Base-by-base conservation (phyloP, 352 stramenopile species). In the Globisporangium cylindrosporum region DNA sequence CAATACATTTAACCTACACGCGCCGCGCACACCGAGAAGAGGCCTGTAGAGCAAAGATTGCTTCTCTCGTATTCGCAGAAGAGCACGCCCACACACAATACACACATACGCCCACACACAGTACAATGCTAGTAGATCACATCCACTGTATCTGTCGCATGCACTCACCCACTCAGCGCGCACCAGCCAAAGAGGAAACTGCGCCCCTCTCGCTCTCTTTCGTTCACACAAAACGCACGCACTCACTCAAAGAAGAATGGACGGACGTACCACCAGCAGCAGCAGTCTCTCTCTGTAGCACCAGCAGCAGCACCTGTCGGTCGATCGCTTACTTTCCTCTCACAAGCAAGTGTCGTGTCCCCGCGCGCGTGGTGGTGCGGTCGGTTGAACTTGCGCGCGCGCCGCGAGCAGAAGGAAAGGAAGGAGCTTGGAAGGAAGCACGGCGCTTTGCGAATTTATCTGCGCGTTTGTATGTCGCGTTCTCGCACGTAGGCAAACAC, bases 401-500 rank as follows among this genome's bases (percentile, higher is more conserved):
- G 59, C 59, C 36, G 41, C 36, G 59, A 43, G 24, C 59, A 15
- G 59, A 56, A 51, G 43, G 43, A 51, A 51, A 51, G 56, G 32
- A 46, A 60, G 25, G 32, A 10, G 12, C 32, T 38, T 38, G 32
- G 53, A 59, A 32, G 54, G 29, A 38, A 22, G 29, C 27, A 48
- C 56, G 56, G 56, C 56, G 56, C 56, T 62, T 25, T 62, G 56
- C 56, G 36, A 38, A n/a, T 38, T 62, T 62, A 48, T 62, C 29
- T 62, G 56, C 56, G 56, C 56, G 56, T 62, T 62, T 62, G 56
- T 62, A 62, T 62, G 56, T 62, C 29, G 56, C 56, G 55, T 60
- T 60, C 55, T 60, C 55, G 55, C 55, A 46, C 34, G 15, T 15
- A 34, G 20, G 27, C 20, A 59, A 59, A 41, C 32, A 4, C 6